phyloP scores from a whole-genome alignment of 2,329 filamentous ascomycete species.

The Ophiostoma ulmi region DNA sequence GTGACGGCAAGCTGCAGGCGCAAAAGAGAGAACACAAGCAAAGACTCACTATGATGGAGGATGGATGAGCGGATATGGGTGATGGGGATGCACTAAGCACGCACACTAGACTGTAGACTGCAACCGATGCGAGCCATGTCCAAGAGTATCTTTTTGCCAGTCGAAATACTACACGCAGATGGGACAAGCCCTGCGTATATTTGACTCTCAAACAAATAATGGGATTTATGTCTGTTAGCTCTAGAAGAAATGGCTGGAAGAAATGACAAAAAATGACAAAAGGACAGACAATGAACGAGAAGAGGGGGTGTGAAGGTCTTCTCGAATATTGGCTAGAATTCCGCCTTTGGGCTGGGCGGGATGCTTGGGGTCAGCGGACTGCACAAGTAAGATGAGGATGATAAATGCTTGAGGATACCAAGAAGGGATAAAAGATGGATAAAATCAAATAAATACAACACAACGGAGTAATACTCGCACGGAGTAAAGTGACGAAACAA shows the following conservation, averaged over 20 bases:
- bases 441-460: background rate
- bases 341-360: slow-evolving; percentile 9
- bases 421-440: background rate
- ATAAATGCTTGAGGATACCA: background rate
- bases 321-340: slow-evolving; percentile 17
- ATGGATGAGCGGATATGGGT: background rate
- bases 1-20: slow-evolving; percentile 3
- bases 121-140: slow-evolving; percentile 6
- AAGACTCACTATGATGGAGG: background rate
- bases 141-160: background rate
- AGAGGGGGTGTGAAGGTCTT: slow-evolving; percentile 11
- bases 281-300: background rate
- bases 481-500: slow-evolving; percentile 13
- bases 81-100: background rate
- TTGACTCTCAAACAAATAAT: background rate
- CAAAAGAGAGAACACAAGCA: slow-evolving; percentile 4
- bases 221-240: background rate
- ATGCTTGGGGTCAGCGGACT: slow-evolving; percentile 8
- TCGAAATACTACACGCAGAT: slow-evolving; percentile 8
- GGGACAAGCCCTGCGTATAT: background rate
- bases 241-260: background rate
- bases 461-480: slow-evolving; percentile 2
- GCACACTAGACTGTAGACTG: background rate
- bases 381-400: background rate
- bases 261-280: background rate